phyloP scores from a whole-genome alignment of 139 green algal species.

The Chlorella sp. region DNA sequence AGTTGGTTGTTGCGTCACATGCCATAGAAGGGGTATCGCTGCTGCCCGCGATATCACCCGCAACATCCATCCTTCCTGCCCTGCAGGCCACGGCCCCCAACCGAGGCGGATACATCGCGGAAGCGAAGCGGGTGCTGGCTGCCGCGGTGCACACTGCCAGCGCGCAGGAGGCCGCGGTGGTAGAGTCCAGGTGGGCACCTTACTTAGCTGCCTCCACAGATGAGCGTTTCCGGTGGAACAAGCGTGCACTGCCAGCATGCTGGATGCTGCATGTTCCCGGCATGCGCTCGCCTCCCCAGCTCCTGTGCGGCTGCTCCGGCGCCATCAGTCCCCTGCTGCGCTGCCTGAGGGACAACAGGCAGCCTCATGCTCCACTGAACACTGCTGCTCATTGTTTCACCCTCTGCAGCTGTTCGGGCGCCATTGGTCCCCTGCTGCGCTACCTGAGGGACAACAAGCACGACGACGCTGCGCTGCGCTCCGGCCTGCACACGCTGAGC shows the following conservation, averaged over 20 bases:
- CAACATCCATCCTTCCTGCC: not conserved
- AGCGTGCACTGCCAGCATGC: too few relatives aligned
- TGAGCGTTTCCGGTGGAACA: too few relatives aligned
- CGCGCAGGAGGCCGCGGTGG: conserved; percentile 5
- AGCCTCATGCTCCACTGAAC: not conserved
- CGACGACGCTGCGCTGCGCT: conserved; percentile 30
- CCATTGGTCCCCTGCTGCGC: conserved; percentile 53
- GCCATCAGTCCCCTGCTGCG: conserved; percentile 54
- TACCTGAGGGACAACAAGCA: conserved; percentile 30
- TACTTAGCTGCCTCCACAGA: too few relatives aligned
- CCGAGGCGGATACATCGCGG: conserved; percentile 46
- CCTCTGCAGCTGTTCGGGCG: conserved; percentile 38
- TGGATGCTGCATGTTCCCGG: too few relatives aligned
- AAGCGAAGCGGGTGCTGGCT: conserved; percentile 51
- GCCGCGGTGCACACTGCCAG: conserved; percentile 34
- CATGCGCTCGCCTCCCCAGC: too few relatives aligned
- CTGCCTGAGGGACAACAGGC: conserved; percentile 23
- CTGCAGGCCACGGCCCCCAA: too few relatives aligned
- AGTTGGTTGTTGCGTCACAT: too few relatives aligned
- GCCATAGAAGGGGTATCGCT: too few relatives aligned
- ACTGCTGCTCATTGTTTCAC: not conserved
- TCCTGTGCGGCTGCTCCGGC: conserved; percentile 41
- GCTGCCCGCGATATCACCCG: too few relatives aligned
- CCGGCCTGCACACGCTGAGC: conserved; percentile 43
- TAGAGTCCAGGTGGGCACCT: conserved; percentile 24